Evolutionary conservation across 129 eudicot species (phyloP).

Genomic region (Logfia minima): DNA sequence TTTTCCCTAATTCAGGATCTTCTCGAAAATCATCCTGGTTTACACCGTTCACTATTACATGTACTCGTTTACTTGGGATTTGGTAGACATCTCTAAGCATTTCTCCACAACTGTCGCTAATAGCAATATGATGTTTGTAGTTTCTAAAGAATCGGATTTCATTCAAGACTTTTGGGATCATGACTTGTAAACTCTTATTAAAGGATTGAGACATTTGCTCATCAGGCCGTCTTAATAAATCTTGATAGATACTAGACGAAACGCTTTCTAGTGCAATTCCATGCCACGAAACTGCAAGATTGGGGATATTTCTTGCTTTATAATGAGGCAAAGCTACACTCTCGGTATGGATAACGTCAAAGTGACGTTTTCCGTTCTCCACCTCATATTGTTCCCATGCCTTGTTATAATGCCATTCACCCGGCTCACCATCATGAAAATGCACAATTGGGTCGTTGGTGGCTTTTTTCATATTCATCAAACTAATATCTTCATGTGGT

Average conservation of each 20-base stretch:
- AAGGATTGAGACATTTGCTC: conserved; percentile 64
- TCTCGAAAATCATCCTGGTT: conserved; percentile 57
- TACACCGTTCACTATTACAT: conserved; percentile 84
- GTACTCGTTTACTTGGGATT: conserved; percentile 79
- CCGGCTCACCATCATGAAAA: conserved; percentile 70
- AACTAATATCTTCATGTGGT: conserved; percentile 18
- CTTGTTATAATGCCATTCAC: conserved; percentile 80
- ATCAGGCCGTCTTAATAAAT: conserved; percentile 45
- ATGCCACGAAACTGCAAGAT: conserved; percentile 92
- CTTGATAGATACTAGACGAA: conserved; percentile 79
- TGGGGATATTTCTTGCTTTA: conserved; percentile 53
- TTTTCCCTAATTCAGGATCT: conserved; percentile 50
- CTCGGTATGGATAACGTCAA: conserved; percentile 85
- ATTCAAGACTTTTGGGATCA: conserved; percentile 75
- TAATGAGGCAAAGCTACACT: conserved; percentile 84
- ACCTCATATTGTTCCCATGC: conserved; percentile 80
- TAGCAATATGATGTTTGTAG: conserved; percentile 79
- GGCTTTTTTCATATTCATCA: conserved; percentile 11
- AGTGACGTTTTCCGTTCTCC: conserved; percentile 48
- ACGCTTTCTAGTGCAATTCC: conserved; percentile 91
- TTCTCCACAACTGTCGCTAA: conserved; percentile 94
- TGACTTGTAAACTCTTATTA: conserved; percentile 61
- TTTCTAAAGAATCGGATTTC: conserved; percentile 81
- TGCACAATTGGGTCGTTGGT: conserved; percentile 45
- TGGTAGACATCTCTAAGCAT: conserved; percentile 95